These are phyloP conservation scores for Mimosa bimucronata DNA, from an alignment of 306 rosid species.

Conservation along the genomic window DNA sequence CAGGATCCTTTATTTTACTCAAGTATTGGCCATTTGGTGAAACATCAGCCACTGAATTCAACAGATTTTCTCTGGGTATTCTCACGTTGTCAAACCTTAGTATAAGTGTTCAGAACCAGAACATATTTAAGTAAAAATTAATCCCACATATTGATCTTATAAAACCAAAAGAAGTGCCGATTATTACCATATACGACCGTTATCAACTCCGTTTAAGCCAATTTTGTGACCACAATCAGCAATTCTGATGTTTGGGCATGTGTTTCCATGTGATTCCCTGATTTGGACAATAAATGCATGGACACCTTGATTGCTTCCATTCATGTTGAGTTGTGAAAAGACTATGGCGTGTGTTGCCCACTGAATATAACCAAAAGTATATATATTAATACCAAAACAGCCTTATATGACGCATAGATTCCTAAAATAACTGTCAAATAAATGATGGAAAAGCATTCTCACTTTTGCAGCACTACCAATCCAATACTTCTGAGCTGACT, in stretches of 20 bases:
- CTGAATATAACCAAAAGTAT: constrained; percentile 46
- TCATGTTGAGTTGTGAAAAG: constrained; percentile 80
- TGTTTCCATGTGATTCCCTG: constrained; percentile 82
- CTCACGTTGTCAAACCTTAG: constrained; percentile 82
- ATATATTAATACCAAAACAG: constrained; percentile 16
- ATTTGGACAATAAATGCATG: constrained; percentile 92
- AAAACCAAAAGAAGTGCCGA: too few species aligned
- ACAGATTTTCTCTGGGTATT: constrained; percentile 87
- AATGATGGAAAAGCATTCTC: constrained; percentile 24
- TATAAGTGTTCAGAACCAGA: constrained; percentile 29
- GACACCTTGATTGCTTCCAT: constrained; percentile 89
- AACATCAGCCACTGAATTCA: constrained; percentile 95
- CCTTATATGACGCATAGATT: background rate
- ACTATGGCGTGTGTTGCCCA: constrained; percentile 92
- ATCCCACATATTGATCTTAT: too few species aligned
- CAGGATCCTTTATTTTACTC: constrained; percentile 77
- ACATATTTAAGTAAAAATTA: too few species aligned
- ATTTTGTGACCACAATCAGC: constrained; percentile 95
- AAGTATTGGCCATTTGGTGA: constrained; percentile 79
- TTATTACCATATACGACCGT: constrained; percentile 90
- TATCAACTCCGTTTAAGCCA: constrained; percentile 95
- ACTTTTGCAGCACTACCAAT: constrained; percentile 96
- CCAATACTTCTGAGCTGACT: constrained; percentile 95
- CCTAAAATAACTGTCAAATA: constrained; percentile 22
- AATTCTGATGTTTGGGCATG: constrained; percentile 70